Percentiles rank a stretch among this genome's conserved stretches.
phyloP scores from a whole-genome alignment of 148 eudicot genomes.

The Rhododendron griersonianum region DNA sequence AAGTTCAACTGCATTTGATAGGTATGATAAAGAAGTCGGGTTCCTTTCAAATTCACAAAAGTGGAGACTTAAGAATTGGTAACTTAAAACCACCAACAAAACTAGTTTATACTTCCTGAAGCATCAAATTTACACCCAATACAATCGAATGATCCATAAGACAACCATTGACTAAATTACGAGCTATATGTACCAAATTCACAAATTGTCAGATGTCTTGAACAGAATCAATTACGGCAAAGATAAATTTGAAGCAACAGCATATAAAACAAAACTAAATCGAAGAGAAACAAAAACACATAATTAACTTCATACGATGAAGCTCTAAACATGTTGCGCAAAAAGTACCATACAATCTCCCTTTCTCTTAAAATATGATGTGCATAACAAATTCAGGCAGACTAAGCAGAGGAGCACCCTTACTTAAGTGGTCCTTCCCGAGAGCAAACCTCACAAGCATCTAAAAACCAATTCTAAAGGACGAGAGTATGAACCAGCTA shows the following conservation, averaged over 20 bases:
- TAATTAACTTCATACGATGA: neutral
- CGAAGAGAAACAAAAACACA: neutral
- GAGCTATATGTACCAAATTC: neutral
- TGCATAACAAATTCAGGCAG: neutral
- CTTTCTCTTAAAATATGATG: neutral
- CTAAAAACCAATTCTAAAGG: neutral
- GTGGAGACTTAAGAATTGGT: neutral
- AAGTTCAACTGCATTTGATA: neutral
- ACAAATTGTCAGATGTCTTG: neutral
- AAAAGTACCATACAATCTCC: neutral
- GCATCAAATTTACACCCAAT: neutral
- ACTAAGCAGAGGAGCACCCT: neutral
- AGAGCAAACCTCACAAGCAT: neutral
- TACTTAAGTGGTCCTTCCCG: neutral
- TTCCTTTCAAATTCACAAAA: neutral
- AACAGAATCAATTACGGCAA: neutral
- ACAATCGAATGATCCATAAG: neutral
- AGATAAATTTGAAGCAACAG: neutral
- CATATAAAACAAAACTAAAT: neutral
- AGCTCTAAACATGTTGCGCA: neutral
- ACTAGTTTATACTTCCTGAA: neutral
- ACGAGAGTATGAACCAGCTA: neutral
- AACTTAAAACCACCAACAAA: neutral
- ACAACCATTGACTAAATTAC: neutral
- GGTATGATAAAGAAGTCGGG: neutral